Evolutionary conservation across 345 rosid species (phyloP).

Genomic region (Orychophragmus violaceus): DNA sequence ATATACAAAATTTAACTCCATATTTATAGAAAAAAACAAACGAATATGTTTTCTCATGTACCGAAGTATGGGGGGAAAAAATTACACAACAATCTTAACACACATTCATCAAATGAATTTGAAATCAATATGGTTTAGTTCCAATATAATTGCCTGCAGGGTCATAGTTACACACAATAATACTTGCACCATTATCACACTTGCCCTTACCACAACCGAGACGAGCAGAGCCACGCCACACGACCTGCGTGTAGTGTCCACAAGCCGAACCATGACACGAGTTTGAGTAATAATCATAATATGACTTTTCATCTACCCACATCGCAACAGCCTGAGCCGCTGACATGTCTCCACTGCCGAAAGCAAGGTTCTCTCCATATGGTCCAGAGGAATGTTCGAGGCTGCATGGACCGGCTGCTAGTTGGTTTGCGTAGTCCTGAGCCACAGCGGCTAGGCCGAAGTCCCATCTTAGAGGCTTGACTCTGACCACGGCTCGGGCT

Average conservation of each 20-base stretch:
- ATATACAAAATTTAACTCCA: neutral
- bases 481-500: slow-evolving; percentile 40
- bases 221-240: slow-evolving; percentile 49
- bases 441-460: slow-evolving; percentile 40
- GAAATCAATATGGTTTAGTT: slow-evolving; percentile 35
- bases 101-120: neutral
- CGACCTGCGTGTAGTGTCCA: slow-evolving; percentile 70
- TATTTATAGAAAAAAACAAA: neutral
- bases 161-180: slow-evolving; percentile 56
- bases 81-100: neutral
- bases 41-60: neutral
- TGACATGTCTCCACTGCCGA: slow-evolving; percentile 32
- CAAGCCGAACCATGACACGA: slow-evolving; percentile 44
- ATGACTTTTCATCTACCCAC: slow-evolving; percentile 51
- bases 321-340: slow-evolving; percentile 40
- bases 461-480: slow-evolving; percentile 49
- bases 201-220: slow-evolving; percentile 64
- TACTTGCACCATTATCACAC: slow-evolving; percentile 47
- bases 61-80: neutral
- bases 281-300: slow-evolving; percentile 46
- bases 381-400: slow-evolving; percentile 51
- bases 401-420: slow-evolving; percentile 31
- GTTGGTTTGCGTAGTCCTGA: slow-evolving; percentile 34
- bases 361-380: slow-evolving; percentile 65
- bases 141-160: slow-evolving; percentile 50